Evolutionary conservation across 2,329 filamentous ascomycete species (phyloP), one percentile per base, ranked within the genome.

Genomic region (Ophiostoma sp.): DNA sequence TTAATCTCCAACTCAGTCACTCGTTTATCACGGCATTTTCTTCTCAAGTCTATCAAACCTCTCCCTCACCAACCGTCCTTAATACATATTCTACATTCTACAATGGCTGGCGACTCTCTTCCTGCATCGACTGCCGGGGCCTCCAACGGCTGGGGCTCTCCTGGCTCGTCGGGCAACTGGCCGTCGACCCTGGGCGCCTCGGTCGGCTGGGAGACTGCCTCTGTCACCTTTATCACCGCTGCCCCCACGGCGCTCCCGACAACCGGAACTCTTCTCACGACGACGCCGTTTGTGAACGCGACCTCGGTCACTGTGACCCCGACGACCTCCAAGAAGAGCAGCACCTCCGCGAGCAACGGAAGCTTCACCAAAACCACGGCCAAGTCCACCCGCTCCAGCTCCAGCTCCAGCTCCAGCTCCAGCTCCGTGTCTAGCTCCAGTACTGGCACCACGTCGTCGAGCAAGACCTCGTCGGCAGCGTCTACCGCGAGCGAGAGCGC

Each of bases 221-320:
- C 57, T 7, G 57, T 8, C 57, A 33, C 57, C 1, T 20, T 62
- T 3, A 62, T 33, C 27, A 33, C 57, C 13, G 57, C 57, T 5
- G 11, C 57, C 35, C 23, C 15, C 13, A 52, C 44, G 52, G 23
- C 52, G n/a, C 7, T 23, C 13, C 27, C 57, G 57, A 33, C 57
- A 27, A 62, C 57, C 11, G 27, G 8, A n/a, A 27, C 52, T 11
- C 27, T 27, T 4, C 13, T 57, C 52, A 27, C 67, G 15, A 23
- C 57, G 23, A 44, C 17, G 11, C 41, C 36, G 3, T 70, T 70
- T 35, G 44, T 65, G 31, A 70, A 70, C 44, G 17, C 67, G 10
- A 67, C 67, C 10, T 48, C 70, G 6, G 57, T 41, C 20, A 62
- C 70, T 4, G 39, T 20, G 8, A 68, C 66, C 10, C 31, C 48